These are phyloP conservation scores for Verticillium albo-atrum DNA, from an alignment of 2,329 filamentous ascomycete genomes.

Conservation along the genomic window DNA sequence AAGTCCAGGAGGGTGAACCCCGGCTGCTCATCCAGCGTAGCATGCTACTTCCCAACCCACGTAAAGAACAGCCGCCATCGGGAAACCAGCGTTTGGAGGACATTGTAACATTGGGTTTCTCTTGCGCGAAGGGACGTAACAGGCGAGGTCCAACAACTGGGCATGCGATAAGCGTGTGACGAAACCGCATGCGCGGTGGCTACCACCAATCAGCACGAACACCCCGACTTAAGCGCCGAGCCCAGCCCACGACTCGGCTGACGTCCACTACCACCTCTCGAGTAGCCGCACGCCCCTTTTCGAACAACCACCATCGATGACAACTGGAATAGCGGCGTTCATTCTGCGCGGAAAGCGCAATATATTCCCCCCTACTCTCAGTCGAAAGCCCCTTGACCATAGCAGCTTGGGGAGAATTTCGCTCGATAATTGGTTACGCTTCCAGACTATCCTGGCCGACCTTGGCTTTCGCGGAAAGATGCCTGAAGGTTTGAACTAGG, in stretches of 20 bases:
- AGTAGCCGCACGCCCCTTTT: slow-evolving; percentile 6
- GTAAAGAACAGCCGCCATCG: too few species aligned
- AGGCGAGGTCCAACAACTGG: background rate
- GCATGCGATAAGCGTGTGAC: slow-evolving; percentile 8
- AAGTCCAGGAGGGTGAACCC: too few species aligned
- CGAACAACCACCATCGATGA: background rate
- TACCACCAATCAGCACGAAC: slow-evolving; percentile 9
- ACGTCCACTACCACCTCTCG: slow-evolving; percentile 5
- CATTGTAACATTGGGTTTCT: background rate
- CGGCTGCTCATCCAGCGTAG: background rate
- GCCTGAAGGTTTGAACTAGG: background rate
- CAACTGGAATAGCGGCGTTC: background rate
- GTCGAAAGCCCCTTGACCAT: background rate
- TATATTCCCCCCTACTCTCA: background rate
- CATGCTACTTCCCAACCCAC: background rate
- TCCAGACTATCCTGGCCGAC: background rate
- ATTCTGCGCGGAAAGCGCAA: background rate
- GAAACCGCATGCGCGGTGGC: slow-evolving; percentile 10
- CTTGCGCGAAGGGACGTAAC: background rate
- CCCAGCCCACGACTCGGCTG: slow-evolving; percentile 3
- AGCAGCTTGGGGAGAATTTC: background rate
- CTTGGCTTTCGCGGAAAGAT: background rate
- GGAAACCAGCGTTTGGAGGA: too few species aligned
- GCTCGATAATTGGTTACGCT: background rate
- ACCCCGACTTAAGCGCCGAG: slow-evolving; percentile 10